A percentile compares a stretch with the other conserved stretches of the same genome.
Evolutionary conservation across 345 rosid species (phyloP).

Genomic region (Eucalyptus cladocalyx): DNA sequence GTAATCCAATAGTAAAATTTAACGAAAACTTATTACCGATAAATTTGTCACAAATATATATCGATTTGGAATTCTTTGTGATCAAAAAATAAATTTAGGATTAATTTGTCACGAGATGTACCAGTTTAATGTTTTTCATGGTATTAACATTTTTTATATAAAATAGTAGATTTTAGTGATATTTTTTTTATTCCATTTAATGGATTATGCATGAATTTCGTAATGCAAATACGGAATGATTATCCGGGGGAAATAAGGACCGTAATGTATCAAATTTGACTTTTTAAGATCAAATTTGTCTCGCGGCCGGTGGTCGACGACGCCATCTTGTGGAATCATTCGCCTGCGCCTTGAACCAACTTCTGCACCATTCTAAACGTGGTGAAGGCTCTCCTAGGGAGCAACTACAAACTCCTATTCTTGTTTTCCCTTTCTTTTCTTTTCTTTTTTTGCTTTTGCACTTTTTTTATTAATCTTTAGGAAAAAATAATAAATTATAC

Average conservation of each 20-base stretch:
- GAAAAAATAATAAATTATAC: background rate
- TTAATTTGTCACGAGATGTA: rapidly evolving
- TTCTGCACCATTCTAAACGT: background rate
- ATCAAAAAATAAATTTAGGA: no score
- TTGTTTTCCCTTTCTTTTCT: background rate
- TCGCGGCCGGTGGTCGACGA: background rate
- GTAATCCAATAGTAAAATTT: no score
- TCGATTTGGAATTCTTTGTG: no score
- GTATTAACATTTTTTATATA: no score
- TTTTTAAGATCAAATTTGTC: background rate
- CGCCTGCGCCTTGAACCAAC: background rate
- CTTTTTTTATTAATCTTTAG: background rate
- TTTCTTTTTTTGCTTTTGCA: background rate
- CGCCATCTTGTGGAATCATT: background rate
- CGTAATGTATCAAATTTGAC: background rate
- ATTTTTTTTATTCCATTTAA: background rate
- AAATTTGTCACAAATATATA: rapidly evolving
- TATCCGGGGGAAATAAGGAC: background rate
- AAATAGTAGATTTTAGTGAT: background rate
- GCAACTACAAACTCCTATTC: background rate
- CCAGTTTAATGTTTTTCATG: rapidly evolving
- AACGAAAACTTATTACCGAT: rapidly evolving
- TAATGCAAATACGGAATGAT: background rate
- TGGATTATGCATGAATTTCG: background rate
- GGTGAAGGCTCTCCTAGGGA: background rate